Conservation (phyloP, 345 rosid species). For the Citrus reticulata region DNA sequence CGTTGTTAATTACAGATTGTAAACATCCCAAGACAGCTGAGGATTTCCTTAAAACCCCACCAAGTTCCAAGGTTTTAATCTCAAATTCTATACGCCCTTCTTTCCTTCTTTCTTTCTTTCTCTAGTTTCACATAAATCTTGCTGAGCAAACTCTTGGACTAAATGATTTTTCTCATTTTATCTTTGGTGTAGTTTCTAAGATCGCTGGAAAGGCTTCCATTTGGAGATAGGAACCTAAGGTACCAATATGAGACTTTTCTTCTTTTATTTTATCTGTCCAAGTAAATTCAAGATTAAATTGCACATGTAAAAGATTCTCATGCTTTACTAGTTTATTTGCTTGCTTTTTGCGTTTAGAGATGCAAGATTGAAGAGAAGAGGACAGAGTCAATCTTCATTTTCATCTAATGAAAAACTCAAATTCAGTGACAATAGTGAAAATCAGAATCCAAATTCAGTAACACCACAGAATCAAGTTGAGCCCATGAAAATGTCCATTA, state of each 20-base stretch:
- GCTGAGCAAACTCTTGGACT: background rate
- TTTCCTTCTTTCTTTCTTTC: background rate
- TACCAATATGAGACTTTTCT: slow-evolving; percentile 13
- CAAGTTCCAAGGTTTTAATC: slow-evolving; percentile 41
- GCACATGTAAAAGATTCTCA: background rate
- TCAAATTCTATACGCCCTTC: background rate
- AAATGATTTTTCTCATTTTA: background rate
- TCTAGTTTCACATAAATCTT: background rate
- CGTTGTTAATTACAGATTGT: slow-evolving; percentile 47
- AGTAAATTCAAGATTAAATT: slow-evolving; percentile 6
- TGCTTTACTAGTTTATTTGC: background rate
- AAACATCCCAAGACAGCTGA: slow-evolving; percentile 79
- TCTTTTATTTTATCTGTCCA: background rate
- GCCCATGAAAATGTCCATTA: slow-evolving; percentile 44
- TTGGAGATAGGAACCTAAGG: slow-evolving; percentile 43
- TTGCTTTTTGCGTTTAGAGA: slow-evolving; percentile 27
- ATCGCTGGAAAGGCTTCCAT: slow-evolving; percentile 31
- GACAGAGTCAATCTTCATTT: slow-evolving; percentile 38
- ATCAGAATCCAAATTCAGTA: slow-evolving; percentile 59
- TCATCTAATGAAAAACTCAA: slow-evolving; percentile 19
- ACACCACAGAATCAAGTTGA: slow-evolving; percentile 46
- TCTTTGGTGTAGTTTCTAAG: slow-evolving; percentile 29
- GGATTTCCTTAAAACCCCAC: slow-evolving; percentile 56
- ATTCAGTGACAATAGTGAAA: slow-evolving; percentile 49
- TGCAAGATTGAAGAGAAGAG: slow-evolving; percentile 52